Conservation (phyloP, 1,284 basidiomycete species). For the Mycena sp. region DNA sequence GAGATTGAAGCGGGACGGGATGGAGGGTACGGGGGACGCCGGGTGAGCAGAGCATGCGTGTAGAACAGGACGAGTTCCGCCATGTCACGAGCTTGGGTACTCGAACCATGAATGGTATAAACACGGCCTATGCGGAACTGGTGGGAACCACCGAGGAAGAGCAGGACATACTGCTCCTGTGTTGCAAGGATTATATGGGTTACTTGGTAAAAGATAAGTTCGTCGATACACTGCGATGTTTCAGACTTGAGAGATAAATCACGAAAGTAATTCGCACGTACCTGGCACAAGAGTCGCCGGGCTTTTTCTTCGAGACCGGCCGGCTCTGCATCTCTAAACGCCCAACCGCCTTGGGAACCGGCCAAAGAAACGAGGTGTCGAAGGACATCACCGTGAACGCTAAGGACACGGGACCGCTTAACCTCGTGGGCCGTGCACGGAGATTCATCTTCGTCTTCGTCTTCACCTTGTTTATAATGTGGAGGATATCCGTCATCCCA, state of each 20-base stretch:
- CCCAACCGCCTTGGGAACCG: not conserved
- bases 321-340: not conserved
- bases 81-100: constrained; percentile 2
- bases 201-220: not conserved
- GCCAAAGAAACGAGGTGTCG: not conserved
- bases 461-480: not conserved
- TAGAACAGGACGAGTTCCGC: constrained; percentile 13
- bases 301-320: not conserved
- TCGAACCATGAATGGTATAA: not conserved
- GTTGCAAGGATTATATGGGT: constrained; percentile 7
- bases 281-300: constrained; percentile 3
- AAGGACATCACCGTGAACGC: not conserved
- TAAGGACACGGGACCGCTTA: constrained; percentile 2
- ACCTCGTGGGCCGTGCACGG: constrained; percentile 2
- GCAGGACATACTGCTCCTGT: constrained; percentile 7
- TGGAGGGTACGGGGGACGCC: not conserved
- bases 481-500: constrained; percentile 1
- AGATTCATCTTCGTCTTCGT: not conserved
- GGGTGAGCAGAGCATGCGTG: constrained; percentile 2
- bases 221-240: constrained; percentile 5
- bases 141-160: not conserved
- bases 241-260: not conserved
- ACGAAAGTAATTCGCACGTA: not conserved
- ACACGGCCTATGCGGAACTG: constrained; percentile 5
- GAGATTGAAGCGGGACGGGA: not conserved